A percentile compares a stretch with the other conserved stretches of the same genome.
Evolutionary conservation across 129 eudicot genomes (phyloP).

Genomic region (Scalesia atractyloides): DNA sequence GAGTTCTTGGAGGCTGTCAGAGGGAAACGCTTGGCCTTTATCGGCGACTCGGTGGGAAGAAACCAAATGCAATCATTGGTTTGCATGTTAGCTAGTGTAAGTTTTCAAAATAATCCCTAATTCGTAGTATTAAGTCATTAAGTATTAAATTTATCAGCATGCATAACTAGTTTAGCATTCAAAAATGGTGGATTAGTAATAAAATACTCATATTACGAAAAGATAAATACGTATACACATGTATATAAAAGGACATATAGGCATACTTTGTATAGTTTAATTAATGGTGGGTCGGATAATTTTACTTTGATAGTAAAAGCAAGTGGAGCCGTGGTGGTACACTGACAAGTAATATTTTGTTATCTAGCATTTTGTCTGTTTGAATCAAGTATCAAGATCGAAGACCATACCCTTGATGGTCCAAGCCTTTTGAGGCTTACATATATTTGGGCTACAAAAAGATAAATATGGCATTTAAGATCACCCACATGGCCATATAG

Average conservation of each 20-base stretch:
- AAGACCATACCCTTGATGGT: conserved; percentile 41
- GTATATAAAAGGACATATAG: conserved; percentile 30
- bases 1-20: conserved; percentile 59
- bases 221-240: conserved; percentile 8
- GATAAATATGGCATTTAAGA: not conserved
- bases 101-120: conserved; percentile 21
- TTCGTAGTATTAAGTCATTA: not conserved
- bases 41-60: conserved; percentile 67
- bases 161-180: conserved; percentile 23
- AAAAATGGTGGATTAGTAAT: conserved; percentile 8
- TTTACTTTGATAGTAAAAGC: conserved; percentile 39
- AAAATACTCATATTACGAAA: not conserved
- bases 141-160: conserved; percentile 22
- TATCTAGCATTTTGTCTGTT: conserved; percentile 38
- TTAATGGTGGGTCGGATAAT: conserved; percentile 33
- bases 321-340: conserved; percentile 45
- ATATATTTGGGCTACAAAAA: conserved; percentile 1
- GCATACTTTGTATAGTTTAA: conserved; percentile 25
- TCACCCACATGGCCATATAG: not conserved
- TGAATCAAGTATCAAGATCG: conserved; percentile 24
- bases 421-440: conserved; percentile 33
- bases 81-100: conserved; percentile 65
- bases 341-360: conserved; percentile 35
- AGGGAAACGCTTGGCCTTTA: conserved; percentile 56
- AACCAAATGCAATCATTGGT: conserved; percentile 75